These are phyloP conservation scores for Claviceps cyperi DNA, from an alignment of 2,329 filamentous ascomycete genomes.

Conservation along the genomic window DNA sequence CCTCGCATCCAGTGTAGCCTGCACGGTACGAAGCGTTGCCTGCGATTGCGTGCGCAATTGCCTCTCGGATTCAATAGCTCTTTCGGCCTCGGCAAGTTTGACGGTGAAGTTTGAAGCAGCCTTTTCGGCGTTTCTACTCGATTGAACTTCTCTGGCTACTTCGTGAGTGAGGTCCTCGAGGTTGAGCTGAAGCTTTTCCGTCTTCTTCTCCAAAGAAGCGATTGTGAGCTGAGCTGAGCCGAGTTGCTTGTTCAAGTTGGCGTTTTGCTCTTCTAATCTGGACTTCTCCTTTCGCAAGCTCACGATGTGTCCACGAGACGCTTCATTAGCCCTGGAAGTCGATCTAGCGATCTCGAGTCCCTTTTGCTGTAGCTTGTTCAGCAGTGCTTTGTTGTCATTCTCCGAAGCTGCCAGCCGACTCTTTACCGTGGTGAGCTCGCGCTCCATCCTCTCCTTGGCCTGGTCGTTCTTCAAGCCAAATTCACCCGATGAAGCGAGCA, in stretches of 20 bases:
- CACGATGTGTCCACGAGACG: constrained; percentile 60
- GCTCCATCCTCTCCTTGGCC: constrained; percentile 82
- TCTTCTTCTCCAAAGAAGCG: constrained; percentile 79
- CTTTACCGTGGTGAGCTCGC: constrained; percentile 81
- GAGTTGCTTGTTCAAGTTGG: constrained; percentile 67
- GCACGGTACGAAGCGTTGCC: constrained; percentile 67
- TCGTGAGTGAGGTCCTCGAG: constrained; percentile 90
- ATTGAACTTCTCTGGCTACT: constrained; percentile 77
- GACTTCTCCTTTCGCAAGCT: constrained; percentile 72
- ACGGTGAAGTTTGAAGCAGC: constrained; percentile 63
- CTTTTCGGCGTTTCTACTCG: constrained; percentile 81
- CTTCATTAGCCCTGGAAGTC: constrained; percentile 72
- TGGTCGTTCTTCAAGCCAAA: constrained; percentile 86
- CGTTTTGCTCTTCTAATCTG: constrained; percentile 69
- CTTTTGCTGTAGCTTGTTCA: constrained; percentile 96
- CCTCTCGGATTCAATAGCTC: constrained; percentile 78
- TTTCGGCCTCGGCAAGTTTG: constrained; percentile 78
- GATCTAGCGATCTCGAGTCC: constrained; percentile 90
- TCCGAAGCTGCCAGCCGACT: constrained; percentile 82
- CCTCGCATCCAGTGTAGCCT: constrained; percentile 62
- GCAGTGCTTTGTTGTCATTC: constrained; percentile 86
- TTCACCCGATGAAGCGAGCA: constrained; percentile 77
- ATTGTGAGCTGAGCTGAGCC: constrained; percentile 74
- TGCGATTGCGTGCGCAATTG: constrained; percentile 78
- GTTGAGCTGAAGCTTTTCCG: constrained; percentile 78